Evolutionary conservation across 23 red algal genomes (phyloP).

Genomic region (Gracilariopsis chorda): DNA sequence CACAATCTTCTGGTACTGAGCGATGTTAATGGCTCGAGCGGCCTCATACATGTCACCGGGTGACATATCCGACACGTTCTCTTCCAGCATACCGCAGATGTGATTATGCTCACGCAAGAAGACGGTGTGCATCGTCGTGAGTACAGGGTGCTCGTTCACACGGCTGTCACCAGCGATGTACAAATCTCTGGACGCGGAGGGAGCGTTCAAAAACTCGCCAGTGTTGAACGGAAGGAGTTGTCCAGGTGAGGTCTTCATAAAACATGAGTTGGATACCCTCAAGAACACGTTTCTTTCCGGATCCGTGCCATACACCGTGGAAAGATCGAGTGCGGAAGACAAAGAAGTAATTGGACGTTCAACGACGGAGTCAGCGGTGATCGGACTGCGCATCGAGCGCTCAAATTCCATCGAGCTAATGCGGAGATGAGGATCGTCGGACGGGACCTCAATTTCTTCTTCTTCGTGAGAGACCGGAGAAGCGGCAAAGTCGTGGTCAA

Average conservation of each 20-base stretch:
- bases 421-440: not conserved
- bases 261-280: not conserved
- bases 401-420: not conserved
- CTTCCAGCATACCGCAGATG: not conserved
- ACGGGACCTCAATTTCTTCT: conserved; percentile 2
- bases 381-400: not conserved
- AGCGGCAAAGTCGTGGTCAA: conserved; percentile 44
- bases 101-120: conserved; percentile 55
- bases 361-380: not conserved
- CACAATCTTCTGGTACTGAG: conserved; percentile 36
- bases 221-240: conserved; percentile 49
- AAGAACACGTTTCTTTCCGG: not conserved
- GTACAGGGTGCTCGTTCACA: conserved; percentile 36
- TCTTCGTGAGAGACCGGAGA: not conserved
- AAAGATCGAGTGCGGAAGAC: conserved; percentile 21
- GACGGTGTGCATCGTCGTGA: conserved; percentile 28
- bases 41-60: conserved; percentile 20
- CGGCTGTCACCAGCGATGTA: conserved; percentile 34
- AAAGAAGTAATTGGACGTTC: conserved; percentile 6
- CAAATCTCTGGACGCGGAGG: not conserved
- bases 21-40: conserved; percentile 19
- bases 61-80: not conserved
- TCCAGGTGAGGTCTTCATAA: conserved; percentile 16
- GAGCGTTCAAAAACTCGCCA: conserved; percentile 24
- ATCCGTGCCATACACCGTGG: conserved; percentile 22